phyloP scores from a whole-genome alignment of 768 basidiomycete genomes.

The Auricularia cornea region DNA sequence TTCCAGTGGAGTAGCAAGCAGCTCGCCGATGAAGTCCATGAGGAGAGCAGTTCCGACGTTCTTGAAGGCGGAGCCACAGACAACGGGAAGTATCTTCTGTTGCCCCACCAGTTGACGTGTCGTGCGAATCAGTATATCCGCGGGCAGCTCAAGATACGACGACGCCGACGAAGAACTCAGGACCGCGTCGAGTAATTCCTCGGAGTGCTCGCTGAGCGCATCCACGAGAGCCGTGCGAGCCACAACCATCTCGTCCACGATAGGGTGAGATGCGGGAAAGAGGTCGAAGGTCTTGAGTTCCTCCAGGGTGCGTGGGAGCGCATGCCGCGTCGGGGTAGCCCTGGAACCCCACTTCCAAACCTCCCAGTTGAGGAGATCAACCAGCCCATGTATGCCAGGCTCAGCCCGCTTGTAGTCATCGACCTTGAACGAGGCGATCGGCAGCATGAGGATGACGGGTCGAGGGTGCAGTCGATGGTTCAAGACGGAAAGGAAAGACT shows the following conservation, averaged over 20 bases:
- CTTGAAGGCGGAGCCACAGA: slow-evolving; percentile 77
- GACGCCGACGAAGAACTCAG: slow-evolving; percentile 50
- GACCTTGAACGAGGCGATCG: slow-evolving; percentile 68
- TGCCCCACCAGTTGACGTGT: slow-evolving; percentile 60
- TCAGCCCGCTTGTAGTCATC: slow-evolving; percentile 61
- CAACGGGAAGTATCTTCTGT: slow-evolving; percentile 63
- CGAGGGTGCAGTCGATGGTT: slow-evolving; percentile 68
- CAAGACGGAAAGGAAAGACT: slow-evolving; percentile 64
- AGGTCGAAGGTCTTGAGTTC: slow-evolving; percentile 34
- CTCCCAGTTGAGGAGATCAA: slow-evolving; percentile 79
- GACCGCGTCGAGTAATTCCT: slow-evolving; percentile 68
- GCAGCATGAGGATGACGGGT: slow-evolving; percentile 61
- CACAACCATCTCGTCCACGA: slow-evolving; percentile 53
- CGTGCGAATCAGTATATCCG: slow-evolving; percentile 46
- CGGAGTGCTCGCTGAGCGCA: slow-evolving; percentile 71
- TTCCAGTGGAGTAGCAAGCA: slow-evolving; percentile 72
- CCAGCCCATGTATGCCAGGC: slow-evolving; percentile 76
- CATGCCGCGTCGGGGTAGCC: slow-evolving; percentile 26
- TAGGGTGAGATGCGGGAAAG: slow-evolving; percentile 55
- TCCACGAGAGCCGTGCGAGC: slow-evolving; percentile 70
- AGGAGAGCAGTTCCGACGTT: slow-evolving; percentile 74
- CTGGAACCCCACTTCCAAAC: slow-evolving; percentile 63
- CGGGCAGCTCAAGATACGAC: slow-evolving; percentile 55
- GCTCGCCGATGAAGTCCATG: slow-evolving; percentile 74
- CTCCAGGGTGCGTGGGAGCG: slow-evolving; percentile 45